Base-by-base conservation (phyloP, 345 rosid species). In the Camelina sativa region DNA sequence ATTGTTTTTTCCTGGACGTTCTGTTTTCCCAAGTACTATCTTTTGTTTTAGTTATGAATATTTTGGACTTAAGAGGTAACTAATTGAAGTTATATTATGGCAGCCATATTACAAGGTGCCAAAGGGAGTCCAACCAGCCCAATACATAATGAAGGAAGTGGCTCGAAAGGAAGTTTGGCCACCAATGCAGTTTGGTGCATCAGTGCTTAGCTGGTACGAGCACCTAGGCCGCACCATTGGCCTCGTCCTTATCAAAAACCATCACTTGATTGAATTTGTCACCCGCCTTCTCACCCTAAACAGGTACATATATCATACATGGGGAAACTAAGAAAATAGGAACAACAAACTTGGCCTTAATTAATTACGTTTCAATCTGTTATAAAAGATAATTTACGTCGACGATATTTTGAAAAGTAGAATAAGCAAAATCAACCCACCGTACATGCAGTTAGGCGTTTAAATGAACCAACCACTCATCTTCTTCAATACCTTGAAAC, bases 121-220 rank as follows among this genome's bases (percentile, higher is more conserved):
- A 4, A 86, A 82, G 69, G 98, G 96, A 23, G 96, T 64, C 40
- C 82, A 77, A 20, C 85, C 87, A 2, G 84, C 96, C 2, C 97
- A 89, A 55, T 86, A 92, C 48, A 89, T 90, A 37, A 87, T 95
- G 97, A 81, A 86, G 58, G 85, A 67, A 75, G 62, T 92, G 47
- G 97, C 98, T 4, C 98, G 97, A 7, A 73, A 93, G 78, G 84
- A 83, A 5, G 86, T 95, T 32, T 95, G 99, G 97, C 99, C 99
- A 38, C 77, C 77, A 7, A 86, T 92, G 69, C 82, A 88, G 12
- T 92, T 95, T 41, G 96, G 94, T n/a, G 85, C 97, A 28, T 95
- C 99, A 6, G 60, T 95, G 4, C 89, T 84, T 17, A 85, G 91
- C 75, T 90, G 98, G 98, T 95, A 95, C 53, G 99, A 95, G 84